These are phyloP conservation scores for Dalbergia cochinchinensis DNA, from an alignment of 306 rosid genomes.

Conservation along the genomic window DNA sequence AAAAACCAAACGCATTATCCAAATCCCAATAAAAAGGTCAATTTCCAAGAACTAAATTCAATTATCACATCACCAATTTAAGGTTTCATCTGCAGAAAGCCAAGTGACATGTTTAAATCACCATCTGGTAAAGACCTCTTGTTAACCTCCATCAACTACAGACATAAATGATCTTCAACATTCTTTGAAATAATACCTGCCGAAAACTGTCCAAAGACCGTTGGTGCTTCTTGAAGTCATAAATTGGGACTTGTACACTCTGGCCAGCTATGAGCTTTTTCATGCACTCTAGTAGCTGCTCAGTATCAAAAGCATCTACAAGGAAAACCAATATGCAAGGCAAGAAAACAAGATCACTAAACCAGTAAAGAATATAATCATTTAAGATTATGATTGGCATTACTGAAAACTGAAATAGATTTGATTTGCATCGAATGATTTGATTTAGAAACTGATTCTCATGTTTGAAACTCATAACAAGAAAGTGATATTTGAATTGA, in stretches of 20 bases:
- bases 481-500: neutral
- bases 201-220: conserved; percentile 85
- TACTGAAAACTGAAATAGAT: neutral
- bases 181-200: conserved; percentile 61
- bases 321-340: neutral
- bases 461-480: neutral
- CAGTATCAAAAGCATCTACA: conserved; percentile 92
- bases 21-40: neutral
- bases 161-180: neutral
- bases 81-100: conserved; percentile 9
- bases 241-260: conserved; percentile 82
- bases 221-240: conserved; percentile 91
- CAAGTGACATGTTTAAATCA: neutral
- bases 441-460: neutral
- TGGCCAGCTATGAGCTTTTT: conserved; percentile 72
- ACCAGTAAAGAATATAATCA: neutral
- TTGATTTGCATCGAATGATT: neutral
- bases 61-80: neutral
- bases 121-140: neutral
- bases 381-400: neutral
- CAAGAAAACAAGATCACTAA: neutral
- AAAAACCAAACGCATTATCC: neutral
- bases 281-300: conserved; percentile 87
- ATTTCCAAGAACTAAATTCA: conserved; percentile 17
- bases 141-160: neutral